Evolutionary conservation across 1,139 yeast species (phyloP).

Genomic region (Blastobotrys capitulatus): DNA sequence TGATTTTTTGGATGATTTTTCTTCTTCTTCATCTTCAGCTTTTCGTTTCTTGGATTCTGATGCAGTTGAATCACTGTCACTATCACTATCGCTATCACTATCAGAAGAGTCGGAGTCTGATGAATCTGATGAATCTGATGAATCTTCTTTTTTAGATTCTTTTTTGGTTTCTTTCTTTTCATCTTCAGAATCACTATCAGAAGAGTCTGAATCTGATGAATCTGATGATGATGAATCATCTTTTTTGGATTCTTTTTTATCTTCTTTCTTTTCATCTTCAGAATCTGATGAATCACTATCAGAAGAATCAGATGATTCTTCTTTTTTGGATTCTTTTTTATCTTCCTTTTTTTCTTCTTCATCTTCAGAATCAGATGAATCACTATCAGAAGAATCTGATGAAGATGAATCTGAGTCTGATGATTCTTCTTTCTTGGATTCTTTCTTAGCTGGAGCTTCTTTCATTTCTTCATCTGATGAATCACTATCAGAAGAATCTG

Average conservation of each 20-base stretch:
- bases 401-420: slow-evolving; percentile 25
- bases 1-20: slow-evolving; percentile 37
- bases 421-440: slow-evolving; percentile 18
- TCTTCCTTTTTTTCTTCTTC: slow-evolving; percentile 28
- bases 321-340: slow-evolving; percentile 25
- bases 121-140: neutral
- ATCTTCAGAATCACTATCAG: slow-evolving; percentile 22
- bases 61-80: slow-evolving; percentile 28
- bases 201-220: slow-evolving; percentile 22
- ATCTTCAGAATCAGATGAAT: slow-evolving; percentile 31
- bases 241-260: slow-evolving; percentile 31
- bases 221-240: slow-evolving; percentile 25
- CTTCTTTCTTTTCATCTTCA: slow-evolving; percentile 23
- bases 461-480: slow-evolving; percentile 17
- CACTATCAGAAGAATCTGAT: slow-evolving; percentile 27
- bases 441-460: slow-evolving; percentile 18
- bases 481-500: slow-evolving; percentile 18
- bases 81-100: slow-evolving; percentile 20
- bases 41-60: slow-evolving; percentile 36
- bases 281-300: slow-evolving; percentile 2
- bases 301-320: neutral
- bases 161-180: slow-evolving; percentile 29
- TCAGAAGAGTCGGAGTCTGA: slow-evolving; percentile 20
- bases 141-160: slow-evolving; percentile 16
- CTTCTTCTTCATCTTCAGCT: slow-evolving; percentile 31